These are phyloP conservation scores for Candida argentea DNA, from an alignment of 805 yeast genomes.

Conservation along the genomic window DNA sequence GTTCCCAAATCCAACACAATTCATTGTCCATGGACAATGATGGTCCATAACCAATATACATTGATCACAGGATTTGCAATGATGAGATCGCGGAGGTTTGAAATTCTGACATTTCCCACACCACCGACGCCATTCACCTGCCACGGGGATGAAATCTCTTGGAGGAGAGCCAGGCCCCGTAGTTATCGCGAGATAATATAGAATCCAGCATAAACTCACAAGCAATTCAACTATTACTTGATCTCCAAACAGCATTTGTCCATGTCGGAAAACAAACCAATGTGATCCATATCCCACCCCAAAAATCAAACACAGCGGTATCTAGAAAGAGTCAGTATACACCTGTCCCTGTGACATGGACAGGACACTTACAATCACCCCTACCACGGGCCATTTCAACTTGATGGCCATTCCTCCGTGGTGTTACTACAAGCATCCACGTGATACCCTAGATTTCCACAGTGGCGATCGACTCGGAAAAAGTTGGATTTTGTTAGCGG, in stretches of 20 bases:
- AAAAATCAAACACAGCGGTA: constrained; percentile 55
- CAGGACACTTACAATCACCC: constrained; percentile 9
- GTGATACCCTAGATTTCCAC: not conserved
- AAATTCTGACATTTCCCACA: constrained; percentile 62
- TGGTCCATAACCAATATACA: constrained; percentile 92
- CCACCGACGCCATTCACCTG: constrained; percentile 52
- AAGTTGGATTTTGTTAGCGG: no score
- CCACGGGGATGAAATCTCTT: constrained; percentile 27
- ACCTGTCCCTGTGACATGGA: not conserved
- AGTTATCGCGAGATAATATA: constrained; percentile 60
- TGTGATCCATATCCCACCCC: constrained; percentile 56
- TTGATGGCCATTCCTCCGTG: constrained; percentile 5
- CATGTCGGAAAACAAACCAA: constrained; percentile 39
- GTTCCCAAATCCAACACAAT: constrained; percentile 77
- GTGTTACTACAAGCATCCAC: not conserved
- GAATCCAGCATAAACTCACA: constrained; percentile 56
- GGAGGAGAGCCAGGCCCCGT: constrained; percentile 66
- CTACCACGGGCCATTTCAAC: constrained; percentile 11
- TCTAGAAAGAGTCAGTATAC: constrained; percentile 24
- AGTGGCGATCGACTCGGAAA: not conserved
- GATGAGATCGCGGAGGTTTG: constrained; percentile 82
- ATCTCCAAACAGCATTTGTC: constrained; percentile 22
- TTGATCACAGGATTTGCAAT: constrained; percentile 64
- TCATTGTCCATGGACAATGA: constrained; percentile 88
- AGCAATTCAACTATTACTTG: constrained; percentile 40